Base-by-base conservation (phyloP, 306 rosid genomes). In the Vigna mungo region DNA sequence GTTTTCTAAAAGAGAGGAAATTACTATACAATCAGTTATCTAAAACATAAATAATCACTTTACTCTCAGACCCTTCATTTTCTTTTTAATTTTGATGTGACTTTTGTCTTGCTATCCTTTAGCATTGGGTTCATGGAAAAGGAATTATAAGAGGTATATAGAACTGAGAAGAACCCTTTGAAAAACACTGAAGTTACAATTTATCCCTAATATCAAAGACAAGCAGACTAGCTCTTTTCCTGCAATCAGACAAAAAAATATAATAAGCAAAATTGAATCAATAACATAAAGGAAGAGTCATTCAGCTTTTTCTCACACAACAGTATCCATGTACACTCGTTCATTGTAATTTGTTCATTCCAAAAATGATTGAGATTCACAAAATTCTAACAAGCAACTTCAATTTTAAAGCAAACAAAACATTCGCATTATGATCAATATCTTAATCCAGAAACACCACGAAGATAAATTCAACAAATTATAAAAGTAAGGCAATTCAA, bases 81-180 rank as follows among this genome's bases (percentile, higher is more conserved):
- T 20, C 21, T n/a, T n/a, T n/a, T n/a, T n/a, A n/a, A n/a, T n/a
- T n/a, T n/a, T n/a, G n/a, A n/a, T n/a, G n/a, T n/a, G n/a, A n/a
- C n/a, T n/a, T n/a, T n/a, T n/a, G n/a, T n/a, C n/a, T 49, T 62
- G 58, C 21, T 63, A 39, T 36, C 23, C 56, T 43, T 43, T 67
- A 60, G 78, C 75, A 75, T 46, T 61, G 82, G 83, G 67, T 82
- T 76, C 84, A 82, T 70, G 65, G 27, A 20, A 68, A 37, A 49
- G 17, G 41, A 68, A 5, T 46, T 5, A 18, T 12, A 69, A 44
- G 8, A 41, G 13, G 36, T 54, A 54, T 75, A 68, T 39, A 20
- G 21, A 73, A n/a, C n/a, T n/a, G n/a, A n/a, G n/a, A n/a, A n/a
- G n/a, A n/a, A 64, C 62, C 78, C 79, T 63, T 55, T 18, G 76